Evolutionary conservation across 164 flowering plant species (phyloP).

Genomic region (Euptelea pleiosperma): DNA sequence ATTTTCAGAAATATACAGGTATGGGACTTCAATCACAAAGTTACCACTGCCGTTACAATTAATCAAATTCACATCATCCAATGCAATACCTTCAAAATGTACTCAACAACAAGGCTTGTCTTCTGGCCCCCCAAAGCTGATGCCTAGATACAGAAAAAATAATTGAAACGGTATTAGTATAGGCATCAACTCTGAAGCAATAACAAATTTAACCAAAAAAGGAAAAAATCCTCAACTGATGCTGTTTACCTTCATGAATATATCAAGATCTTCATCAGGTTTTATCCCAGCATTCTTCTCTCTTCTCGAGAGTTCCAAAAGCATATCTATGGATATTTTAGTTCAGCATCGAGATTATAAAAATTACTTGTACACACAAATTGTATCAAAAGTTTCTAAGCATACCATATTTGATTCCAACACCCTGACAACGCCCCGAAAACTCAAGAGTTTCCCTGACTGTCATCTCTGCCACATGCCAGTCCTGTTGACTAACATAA

Average conservation of each 20-base stretch:
- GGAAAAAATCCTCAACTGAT: too few relatives aligned
- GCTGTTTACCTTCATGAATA: constrained; percentile 81
- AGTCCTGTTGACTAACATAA: constrained; percentile 90
- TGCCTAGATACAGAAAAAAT: constrained; percentile 43
- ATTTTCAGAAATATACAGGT: too few relatives aligned
- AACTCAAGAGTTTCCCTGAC: constrained; percentile 88
- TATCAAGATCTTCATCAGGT: constrained; percentile 97
- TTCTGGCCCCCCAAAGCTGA: constrained; percentile 76
- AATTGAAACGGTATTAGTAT: background rate
- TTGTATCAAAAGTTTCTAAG: background rate
- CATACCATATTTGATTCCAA: constrained; percentile 83
- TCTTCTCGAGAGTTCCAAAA: constrained; percentile 88
- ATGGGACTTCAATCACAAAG: background rate
- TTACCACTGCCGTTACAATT: background rate
- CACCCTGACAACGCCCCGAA: constrained; percentile 89
- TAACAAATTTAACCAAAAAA: constrained; percentile 2
- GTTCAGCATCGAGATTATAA: background rate
- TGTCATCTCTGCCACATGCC: constrained; percentile 93
- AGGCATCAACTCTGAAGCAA: background rate
- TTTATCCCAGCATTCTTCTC: constrained; percentile 79
- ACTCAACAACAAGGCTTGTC: constrained; percentile 73
- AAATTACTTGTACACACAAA: background rate
- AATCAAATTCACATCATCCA: constrained; percentile 1
- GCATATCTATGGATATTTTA: constrained; percentile 62
- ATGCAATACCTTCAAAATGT: constrained; percentile 74